Conservation (phyloP, 108 stramenopile species). For the Fragilaria radians region DNA sequence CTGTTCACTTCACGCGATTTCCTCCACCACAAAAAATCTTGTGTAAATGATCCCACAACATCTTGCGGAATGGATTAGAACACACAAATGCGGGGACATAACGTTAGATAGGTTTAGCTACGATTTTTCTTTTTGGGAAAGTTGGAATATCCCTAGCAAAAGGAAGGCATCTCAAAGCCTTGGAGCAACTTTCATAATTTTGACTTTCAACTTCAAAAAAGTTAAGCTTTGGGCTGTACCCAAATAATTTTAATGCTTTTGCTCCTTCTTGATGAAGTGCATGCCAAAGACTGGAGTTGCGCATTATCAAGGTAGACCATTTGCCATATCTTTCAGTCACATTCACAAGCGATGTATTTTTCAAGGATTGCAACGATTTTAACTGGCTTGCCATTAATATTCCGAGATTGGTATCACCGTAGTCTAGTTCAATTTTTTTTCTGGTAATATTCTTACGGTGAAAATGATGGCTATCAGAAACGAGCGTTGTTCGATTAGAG, state of each 20-base stretch:
- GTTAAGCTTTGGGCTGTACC: conserved; percentile 41
- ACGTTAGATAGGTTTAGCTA: too few species aligned
- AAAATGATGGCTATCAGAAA: not conserved
- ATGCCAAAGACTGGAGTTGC: conserved; percentile 3
- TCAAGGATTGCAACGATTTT: not conserved
- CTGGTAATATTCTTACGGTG: not conserved
- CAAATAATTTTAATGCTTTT: conserved; percentile 24
- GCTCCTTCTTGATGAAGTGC: conserved; percentile 23
- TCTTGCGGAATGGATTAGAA: too few species aligned
- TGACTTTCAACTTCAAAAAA: too few species aligned
- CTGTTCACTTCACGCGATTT: too few species aligned
- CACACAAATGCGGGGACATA: too few species aligned
- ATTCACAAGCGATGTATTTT: not conserved
- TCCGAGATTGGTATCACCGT: not conserved
- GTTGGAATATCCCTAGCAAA: too few species aligned
- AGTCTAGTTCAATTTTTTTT: not conserved
- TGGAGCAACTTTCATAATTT: too few species aligned
- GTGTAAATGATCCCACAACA: too few species aligned
- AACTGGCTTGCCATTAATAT: not conserved
- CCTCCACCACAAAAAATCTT: too few species aligned
- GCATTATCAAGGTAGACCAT: conserved; percentile 24
- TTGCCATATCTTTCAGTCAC: conserved; percentile 35
- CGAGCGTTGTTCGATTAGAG: too few species aligned
- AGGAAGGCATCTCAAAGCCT: too few species aligned
- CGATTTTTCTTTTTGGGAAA: too few species aligned